phyloP scores from a whole-genome alignment of 495 filamentous ascomycete genomes.

The Hypoxylon fragiforme region DNA sequence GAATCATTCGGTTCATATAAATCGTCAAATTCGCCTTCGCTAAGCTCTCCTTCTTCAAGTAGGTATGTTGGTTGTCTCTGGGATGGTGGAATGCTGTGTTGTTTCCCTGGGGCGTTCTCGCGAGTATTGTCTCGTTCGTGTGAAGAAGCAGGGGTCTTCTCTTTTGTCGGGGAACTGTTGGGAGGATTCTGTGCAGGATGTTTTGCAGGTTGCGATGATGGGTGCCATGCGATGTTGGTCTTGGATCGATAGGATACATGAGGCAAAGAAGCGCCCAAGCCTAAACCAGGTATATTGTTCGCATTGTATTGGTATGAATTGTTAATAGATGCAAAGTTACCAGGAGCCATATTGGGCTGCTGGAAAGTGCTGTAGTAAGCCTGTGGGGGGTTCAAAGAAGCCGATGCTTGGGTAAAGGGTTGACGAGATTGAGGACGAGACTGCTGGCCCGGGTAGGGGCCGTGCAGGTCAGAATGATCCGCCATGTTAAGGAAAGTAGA shows the following conservation, averaged over 20 bases:
- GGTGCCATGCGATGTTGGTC: conserved; percentile 15
- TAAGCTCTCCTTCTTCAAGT: conserved; percentile 75
- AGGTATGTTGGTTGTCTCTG: conserved; percentile 9
- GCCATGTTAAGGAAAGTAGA: conserved; percentile 38
- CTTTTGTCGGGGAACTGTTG: background rate
- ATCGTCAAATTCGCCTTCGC: conserved; percentile 63
- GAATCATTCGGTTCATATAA: conserved; percentile 46
- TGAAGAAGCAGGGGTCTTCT: background rate
- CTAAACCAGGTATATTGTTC: conserved; percentile 48
- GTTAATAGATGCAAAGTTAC: conserved; percentile 35
- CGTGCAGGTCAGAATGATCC: conserved; percentile 41
- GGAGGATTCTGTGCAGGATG: background rate
- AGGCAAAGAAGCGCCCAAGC: conserved; percentile 30
- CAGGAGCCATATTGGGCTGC: conserved; percentile 6
- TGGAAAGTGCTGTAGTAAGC: conserved; percentile 29
- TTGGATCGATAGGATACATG: conserved; percentile 4
- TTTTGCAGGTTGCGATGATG: conserved; percentile 8
- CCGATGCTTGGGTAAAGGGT: conserved; percentile 31
- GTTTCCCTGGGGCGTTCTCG: background rate
- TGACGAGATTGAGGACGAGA: conserved; percentile 22
- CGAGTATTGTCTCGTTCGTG: conserved; percentile 5
- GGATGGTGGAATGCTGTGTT: background rate
- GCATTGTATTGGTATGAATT: conserved; percentile 46
- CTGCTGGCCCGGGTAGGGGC: conserved; percentile 40
- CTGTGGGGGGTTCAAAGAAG: conserved; percentile 19